Evolutionary conservation across 2,329 filamentous ascomycete genomes (phyloP), one percentile per base, ranked within the genome.

Genomic region (Coniochaeta pulveracea): DNA sequence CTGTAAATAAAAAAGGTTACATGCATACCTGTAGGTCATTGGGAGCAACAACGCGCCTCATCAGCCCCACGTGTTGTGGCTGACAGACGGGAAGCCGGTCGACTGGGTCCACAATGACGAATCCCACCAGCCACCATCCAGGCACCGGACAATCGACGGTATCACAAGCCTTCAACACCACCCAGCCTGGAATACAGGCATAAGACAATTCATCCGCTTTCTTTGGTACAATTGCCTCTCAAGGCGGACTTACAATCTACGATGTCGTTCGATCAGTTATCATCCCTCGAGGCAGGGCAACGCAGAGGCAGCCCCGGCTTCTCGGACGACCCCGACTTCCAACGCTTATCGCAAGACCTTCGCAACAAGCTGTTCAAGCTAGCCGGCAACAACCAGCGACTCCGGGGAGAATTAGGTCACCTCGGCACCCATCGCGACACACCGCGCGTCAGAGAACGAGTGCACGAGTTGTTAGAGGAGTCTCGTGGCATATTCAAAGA

Each of bases 181-280:
- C n/a, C n/a, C n/a, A n/a, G n/a, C n/a, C n/a, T n/a, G n/a, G n/a
- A n/a, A n/a, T n/a, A n/a, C n/a, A n/a, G n/a, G n/a, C n/a, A n/a
- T n/a, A n/a, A n/a, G n/a, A n/a, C n/a, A n/a, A n/a, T n/a, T n/a
- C n/a, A n/a, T n/a, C n/a, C n/a, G n/a, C n/a, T n/a, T n/a, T n/a
- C n/a, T n/a, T n/a, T n/a, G n/a, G n/a, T n/a, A n/a, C 26, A 19
- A 4, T n/a, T n/a, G n/a, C 14, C 16, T 17, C 12, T 19, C 10
- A 16, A 29, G 26, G 16, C 21, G 21, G 21, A 17, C n/a, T 26
- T 15, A 23, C 31, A 16, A 4, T 22, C 33, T n/a, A 51, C 40
- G 41, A 96, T 96, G 89, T 94, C 89, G 12, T 96, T 91, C 61
- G 83, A 94, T 55, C 83, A 85, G 47, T 72, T 91, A 42, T 82